phyloP scores from a whole-genome alignment of 2,329 filamentous ascomycete species.

The Dryadomyces quercus-mongolicae region DNA sequence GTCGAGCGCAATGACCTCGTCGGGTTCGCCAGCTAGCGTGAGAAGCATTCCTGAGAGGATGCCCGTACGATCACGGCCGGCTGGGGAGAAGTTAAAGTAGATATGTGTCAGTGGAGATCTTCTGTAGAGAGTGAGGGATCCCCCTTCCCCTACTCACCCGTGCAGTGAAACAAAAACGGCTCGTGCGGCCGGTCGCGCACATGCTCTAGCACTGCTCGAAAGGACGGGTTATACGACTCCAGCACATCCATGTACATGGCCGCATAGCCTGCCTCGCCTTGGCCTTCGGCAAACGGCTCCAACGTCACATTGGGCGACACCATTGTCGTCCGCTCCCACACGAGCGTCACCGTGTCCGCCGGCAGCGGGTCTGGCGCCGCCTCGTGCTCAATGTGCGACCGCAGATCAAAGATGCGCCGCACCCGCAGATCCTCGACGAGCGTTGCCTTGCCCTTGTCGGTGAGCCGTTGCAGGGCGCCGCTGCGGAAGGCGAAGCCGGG shows the following conservation, averaged over 20 bases:
- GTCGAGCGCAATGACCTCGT: conserved; percentile 31
- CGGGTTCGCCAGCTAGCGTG: conserved; percentile 32
- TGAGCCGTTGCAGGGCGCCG: conserved; percentile 27
- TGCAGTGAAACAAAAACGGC: conserved; percentile 41
- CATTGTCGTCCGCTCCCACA: conserved; percentile 27
- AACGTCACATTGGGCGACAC: conserved; percentile 26
- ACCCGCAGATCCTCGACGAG: conserved; percentile 25
- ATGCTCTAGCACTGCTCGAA: conserved; percentile 33
- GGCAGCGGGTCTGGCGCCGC: conserved; percentile 29
- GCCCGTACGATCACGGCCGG: conserved; percentile 42
- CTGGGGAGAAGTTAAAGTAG: conserved; percentile 17
- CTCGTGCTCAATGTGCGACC: conserved; percentile 30
- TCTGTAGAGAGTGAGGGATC: no score
- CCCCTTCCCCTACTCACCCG: conserved; percentile 26
- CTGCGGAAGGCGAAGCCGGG: conserved; percentile 32
- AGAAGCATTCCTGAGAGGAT: conserved; percentile 38
- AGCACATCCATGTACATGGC: conserved; percentile 36
- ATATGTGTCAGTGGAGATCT: background rate
- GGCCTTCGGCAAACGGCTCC: conserved; percentile 29
- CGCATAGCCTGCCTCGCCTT: conserved; percentile 30
- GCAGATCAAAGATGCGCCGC: conserved; percentile 38
- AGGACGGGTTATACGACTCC: conserved; percentile 26
- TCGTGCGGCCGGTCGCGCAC: conserved; percentile 32
- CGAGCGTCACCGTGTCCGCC: conserved; percentile 27
- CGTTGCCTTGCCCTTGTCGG: conserved; percentile 23